phyloP scores from a whole-genome alignment of 352 stramenopile genomes.

The Pythium apleroticum region DNA sequence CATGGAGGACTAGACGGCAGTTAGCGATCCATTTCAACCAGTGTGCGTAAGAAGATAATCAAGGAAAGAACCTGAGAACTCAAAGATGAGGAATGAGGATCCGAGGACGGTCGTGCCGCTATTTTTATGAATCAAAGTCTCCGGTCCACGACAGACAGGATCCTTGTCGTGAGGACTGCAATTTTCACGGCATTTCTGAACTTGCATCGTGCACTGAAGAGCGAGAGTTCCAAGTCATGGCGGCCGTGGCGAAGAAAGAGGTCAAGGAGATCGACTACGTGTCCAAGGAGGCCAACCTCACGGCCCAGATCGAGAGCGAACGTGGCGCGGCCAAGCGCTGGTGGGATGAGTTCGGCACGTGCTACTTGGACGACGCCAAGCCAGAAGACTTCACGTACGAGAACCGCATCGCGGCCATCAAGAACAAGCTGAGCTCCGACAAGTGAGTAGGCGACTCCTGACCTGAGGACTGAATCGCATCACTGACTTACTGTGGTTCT shows the following conservation, averaged over 20 bases:
- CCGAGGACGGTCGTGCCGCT: conserved; percentile 18
- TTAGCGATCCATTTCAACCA: background rate
- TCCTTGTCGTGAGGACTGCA: background rate
- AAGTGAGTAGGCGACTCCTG: conserved; percentile 38
- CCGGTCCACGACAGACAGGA: too few species aligned
- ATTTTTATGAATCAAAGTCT: conserved; percentile 19
- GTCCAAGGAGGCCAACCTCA: conserved; percentile 82
- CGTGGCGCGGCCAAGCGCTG: conserved; percentile 72
- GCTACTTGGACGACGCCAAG: conserved; percentile 78
- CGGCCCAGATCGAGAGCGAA: conserved; percentile 81
- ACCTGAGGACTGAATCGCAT: background rate
- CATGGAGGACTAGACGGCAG: conserved; percentile 48
- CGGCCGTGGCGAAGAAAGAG: conserved; percentile 39
- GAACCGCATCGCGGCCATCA: conserved; percentile 70
- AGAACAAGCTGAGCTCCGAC: conserved; percentile 54
- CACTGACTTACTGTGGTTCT: background rate
- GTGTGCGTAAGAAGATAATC: background rate
- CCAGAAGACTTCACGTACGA: conserved; percentile 82
- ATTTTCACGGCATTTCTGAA: background rate
- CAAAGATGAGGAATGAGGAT: conserved; percentile 11
- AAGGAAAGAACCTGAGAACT: background rate
- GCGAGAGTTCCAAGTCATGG: conserved; percentile 26
- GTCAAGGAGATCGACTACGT: conserved; percentile 82
- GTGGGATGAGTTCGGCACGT: conserved; percentile 82
- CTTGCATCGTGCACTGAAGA: background rate